Evolutionary conservation across 306 rosid species (phyloP).

Genomic region (Astragalus membranaceus): DNA sequence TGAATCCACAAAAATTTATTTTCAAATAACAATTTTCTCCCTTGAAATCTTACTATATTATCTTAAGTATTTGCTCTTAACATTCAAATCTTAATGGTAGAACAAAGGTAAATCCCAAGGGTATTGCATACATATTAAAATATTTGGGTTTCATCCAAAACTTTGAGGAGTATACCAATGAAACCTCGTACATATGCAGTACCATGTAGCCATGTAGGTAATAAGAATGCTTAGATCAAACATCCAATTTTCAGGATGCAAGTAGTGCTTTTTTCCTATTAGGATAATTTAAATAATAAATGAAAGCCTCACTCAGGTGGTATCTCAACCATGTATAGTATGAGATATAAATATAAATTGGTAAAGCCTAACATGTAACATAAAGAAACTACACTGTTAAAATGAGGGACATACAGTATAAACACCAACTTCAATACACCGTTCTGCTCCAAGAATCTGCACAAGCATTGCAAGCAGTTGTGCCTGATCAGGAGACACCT

Average conservation of each 20-base stretch:
- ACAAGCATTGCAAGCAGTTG: constrained; percentile 92
- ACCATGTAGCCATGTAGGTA: neutral
- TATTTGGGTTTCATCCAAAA: neutral
- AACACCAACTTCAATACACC: constrained; percentile 94
- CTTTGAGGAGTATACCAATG: neutral
- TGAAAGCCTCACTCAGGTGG: neutral
- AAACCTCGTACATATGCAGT: neutral
- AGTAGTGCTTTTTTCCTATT: neutral
- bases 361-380: neutral
- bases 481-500: constrained; percentile 99
- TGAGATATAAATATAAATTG: neutral
- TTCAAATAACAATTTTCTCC: neutral
- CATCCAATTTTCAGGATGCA: neutral
- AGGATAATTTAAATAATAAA: neutral
- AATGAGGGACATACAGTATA: constrained; percentile 56
- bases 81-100: neutral
- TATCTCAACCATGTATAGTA: neutral
- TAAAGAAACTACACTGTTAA: neutral
- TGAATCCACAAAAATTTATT: neutral
- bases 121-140: neutral
- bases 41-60: neutral
- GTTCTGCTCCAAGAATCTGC: constrained; percentile 83
- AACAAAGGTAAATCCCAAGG: neutral
- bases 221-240: neutral
- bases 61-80: neutral